Conservation (phyloP, 1,139 yeast species). For the Candida labiduridarum region DNA sequence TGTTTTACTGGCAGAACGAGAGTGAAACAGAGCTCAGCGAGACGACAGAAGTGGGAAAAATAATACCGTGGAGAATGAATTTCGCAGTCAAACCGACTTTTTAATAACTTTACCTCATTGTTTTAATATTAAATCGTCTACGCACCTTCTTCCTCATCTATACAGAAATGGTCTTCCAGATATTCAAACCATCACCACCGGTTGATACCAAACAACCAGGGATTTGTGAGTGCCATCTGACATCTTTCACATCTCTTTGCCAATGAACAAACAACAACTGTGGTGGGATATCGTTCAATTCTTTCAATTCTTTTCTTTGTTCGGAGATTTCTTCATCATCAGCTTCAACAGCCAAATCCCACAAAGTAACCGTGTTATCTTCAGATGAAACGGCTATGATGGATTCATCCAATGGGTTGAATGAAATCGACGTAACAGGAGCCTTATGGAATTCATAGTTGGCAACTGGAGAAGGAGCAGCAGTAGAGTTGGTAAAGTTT, state of each 20-base stretch:
- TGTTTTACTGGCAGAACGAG: too few species aligned
- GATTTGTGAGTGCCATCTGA: conserved; percentile 95
- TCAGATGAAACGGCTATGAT: conserved; percentile 94
- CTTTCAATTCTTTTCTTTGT: conserved; percentile 72
- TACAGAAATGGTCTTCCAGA: conserved; percentile 97
- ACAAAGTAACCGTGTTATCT: conserved; percentile 92
- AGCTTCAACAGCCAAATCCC: conserved; percentile 98
- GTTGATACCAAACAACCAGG: conserved; percentile 96
- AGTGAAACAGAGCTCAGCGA: too few species aligned
- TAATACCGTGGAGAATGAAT: too few species aligned
- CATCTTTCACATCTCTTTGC: conserved; percentile 97
- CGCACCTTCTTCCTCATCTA: conserved; percentile 21
- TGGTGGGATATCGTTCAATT: conserved; percentile 89
- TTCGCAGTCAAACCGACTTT: too few species aligned
- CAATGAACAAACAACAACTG: conserved; percentile 96
- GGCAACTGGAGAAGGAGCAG: conserved; percentile 76
- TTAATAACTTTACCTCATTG: too few species aligned
- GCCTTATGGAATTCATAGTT: conserved; percentile 93
- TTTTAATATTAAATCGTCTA: too few species aligned
- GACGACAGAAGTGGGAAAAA: too few species aligned
- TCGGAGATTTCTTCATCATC: conserved; percentile 91
- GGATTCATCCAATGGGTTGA: conserved; percentile 94
- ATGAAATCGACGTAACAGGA: conserved; percentile 89
- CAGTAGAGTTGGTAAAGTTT: conserved; percentile 54
- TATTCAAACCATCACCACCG: conserved; percentile 91